phyloP scores from a whole-genome alignment of 139 green algal species.

The Micromonas pusilla region DNA sequence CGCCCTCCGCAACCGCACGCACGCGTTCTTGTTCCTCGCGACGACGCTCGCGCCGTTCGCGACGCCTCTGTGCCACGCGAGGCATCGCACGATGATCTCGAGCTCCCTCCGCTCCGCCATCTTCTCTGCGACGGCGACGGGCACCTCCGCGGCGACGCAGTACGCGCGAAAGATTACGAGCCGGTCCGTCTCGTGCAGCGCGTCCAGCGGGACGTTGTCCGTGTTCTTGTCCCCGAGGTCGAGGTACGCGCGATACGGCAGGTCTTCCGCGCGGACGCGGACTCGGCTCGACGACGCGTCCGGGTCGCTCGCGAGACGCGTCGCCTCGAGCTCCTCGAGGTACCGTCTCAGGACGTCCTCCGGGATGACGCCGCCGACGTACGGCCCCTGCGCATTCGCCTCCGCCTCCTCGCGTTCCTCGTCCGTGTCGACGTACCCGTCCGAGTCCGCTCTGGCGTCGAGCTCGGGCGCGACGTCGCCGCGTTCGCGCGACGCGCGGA shows the following conservation, averaged over 20 bases:
- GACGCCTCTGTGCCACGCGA: background rate
- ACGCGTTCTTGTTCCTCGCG: background rate
- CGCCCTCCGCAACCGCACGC: background rate
- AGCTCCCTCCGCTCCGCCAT: background rate
- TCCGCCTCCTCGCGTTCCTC: background rate
- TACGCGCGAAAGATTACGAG: background rate
- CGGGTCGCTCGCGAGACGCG: too few species aligned
- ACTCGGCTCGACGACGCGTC: too few species aligned
- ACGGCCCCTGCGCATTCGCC: too few species aligned
- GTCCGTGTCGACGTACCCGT: background rate
- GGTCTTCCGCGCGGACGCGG: too few species aligned
- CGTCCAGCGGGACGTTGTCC: background rate
- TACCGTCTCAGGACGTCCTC: too few species aligned
- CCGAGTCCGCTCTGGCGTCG: too few species aligned
- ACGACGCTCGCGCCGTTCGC: background rate
- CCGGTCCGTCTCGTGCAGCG: background rate
- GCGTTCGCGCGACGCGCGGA: background rate
- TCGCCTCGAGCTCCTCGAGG: too few species aligned
- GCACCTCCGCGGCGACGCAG: background rate
- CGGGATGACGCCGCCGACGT: too few species aligned
- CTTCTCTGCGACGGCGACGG: background rate
- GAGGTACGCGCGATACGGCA: too few species aligned
- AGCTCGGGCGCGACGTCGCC: background rate
- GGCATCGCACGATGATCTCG: background rate
- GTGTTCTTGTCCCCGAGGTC: too few species aligned